Conservation (phyloP, 176 grass and related monocot genomes). For the Triticum dicoccoides region DNA sequence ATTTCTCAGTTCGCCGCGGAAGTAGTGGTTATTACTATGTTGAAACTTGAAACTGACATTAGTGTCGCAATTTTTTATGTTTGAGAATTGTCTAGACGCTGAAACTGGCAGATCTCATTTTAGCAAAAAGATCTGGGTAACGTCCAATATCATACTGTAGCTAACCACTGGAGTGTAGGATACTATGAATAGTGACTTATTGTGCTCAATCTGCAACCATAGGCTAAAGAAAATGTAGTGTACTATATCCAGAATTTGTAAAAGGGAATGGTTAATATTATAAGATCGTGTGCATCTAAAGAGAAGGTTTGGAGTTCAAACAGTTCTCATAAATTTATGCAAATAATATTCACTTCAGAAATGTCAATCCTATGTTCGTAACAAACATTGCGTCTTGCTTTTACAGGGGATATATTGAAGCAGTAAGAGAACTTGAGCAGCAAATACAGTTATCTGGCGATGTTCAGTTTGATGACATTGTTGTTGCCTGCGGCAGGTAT, state of each 20-base stretch:
- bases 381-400: not conserved
- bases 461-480: constrained; percentile 83
- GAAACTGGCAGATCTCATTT: not conserved
- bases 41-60: not conserved
- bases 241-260: not conserved
- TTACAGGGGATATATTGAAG: constrained; percentile 94
- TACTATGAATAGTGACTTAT: not conserved
- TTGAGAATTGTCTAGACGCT: not conserved
- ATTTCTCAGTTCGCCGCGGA: no score
- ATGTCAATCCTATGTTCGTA: not conserved
- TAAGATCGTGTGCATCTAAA: not conserved
- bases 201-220: not conserved
- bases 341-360: constrained; percentile 3
- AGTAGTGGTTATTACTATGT: not conserved
- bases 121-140: not conserved
- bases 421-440: constrained; percentile 83
- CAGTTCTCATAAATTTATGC: not conserved
- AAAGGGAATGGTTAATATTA: not conserved
- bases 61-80: not conserved
- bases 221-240: not conserved
- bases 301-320: not conserved
- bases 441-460: constrained; percentile 50
- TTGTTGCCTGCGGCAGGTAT: constrained; percentile 93
- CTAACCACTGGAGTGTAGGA: not conserved
- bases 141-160: not conserved